Evolutionary conservation across 345 rosid genomes (phyloP), one percentile per base, ranked within the genome.

Genomic region (Mallotus nudiflorus): DNA sequence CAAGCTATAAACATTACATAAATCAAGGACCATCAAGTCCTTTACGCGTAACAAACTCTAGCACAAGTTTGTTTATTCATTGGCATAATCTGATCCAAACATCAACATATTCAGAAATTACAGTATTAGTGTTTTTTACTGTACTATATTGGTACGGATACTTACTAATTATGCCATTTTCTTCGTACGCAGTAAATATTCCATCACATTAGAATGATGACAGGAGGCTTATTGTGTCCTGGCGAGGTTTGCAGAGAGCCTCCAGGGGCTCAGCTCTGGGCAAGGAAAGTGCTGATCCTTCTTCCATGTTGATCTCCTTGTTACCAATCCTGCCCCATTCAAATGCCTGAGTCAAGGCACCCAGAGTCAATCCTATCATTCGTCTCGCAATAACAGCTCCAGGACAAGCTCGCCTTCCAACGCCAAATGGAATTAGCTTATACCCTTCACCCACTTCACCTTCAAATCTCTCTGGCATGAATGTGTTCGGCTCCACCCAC

Each of bases 391-490:
- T 33, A 37, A 8, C 65, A 11, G 70, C 65, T 11, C 79, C 76
- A 0, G 82, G 82, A 53, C 82, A 79, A 19, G 67, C 76, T 8
- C 77, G 31, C 48, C 82, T 62, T 51, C 82, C 82, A 0, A 46
- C 53, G 4, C 82, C 82, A 67, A 79, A 79, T 42, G 74, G 79
- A n/a, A 75, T 53, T 20, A 79, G 16, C 28, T 68, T 80, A 28
- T 37, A 62, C 19, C 80, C 74, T 45, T 65, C 77, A 2, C 61
- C 7, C 29, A 67, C 73, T 46, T 69, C 73, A 9, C 55, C 55
- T 48, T 77, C 74, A 37, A 77, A 82, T 69, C 86, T 80, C 77
- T 82, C 83, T 6, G 86, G 86, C 54, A n/a, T 62, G 31, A 82
- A 80, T 3, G 28, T 35, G 7, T 9, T 1, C 3, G 84, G 74